phyloP scores from a whole-genome alignment of 2,329 filamentous ascomycete species.

The Pestalotiopsis sp. region DNA sequence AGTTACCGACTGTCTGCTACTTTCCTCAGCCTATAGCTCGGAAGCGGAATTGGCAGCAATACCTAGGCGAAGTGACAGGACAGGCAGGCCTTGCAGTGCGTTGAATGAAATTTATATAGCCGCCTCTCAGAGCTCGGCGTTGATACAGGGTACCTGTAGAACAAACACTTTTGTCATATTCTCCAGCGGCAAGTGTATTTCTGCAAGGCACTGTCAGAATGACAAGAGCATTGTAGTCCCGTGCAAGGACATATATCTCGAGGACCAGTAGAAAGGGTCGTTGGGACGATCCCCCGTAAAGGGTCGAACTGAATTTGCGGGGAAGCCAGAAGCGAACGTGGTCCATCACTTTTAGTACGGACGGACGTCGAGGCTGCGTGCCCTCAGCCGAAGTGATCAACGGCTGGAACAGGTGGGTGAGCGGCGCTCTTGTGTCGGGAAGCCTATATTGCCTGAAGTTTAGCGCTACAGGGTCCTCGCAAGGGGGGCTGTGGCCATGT shows the following conservation, averaged over 20 bases:
- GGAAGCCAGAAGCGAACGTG: conserved; percentile 1
- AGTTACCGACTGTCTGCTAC: background rate
- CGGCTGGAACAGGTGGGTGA: background rate
- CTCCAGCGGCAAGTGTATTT: too few species aligned
- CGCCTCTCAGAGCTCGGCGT: background rate
- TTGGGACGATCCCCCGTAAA: background rate
- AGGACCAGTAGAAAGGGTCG: background rate
- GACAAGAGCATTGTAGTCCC: background rate
- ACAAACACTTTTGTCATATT: too few species aligned
- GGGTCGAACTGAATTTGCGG: background rate
- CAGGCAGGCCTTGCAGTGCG: background rate
- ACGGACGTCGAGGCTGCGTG: background rate
- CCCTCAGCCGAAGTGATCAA: background rate
- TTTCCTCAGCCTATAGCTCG: background rate
- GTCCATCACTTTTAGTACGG: conserved; percentile 1
- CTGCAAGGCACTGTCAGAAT: background rate
- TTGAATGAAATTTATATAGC: background rate
- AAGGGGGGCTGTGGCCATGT: background rate
- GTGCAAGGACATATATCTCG: background rate
- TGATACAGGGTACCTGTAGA: background rate
- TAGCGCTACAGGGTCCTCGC: background rate
- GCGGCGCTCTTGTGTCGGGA: background rate
- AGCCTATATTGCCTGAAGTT: background rate
- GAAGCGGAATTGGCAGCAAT: background rate
- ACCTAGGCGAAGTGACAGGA: background rate